Base-by-base conservation (phyloP, 2,329 filamentous ascomycete genomes). In the Cladophialophora immunda region DNA sequence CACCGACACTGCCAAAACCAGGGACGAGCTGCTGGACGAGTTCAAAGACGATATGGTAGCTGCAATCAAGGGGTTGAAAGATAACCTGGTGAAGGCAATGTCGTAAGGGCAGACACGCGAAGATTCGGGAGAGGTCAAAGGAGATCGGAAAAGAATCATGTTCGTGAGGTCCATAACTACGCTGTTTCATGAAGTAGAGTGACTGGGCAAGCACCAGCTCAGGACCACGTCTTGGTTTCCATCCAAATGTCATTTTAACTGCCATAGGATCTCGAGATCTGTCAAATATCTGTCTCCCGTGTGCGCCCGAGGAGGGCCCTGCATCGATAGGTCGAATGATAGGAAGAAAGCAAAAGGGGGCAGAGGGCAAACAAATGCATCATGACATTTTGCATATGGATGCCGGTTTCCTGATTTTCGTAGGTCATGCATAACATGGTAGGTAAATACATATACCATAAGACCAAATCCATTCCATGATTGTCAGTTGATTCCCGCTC, bases 11-110 rank as follows among this genome's bases (percentile, higher is more conserved):
- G 17, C 17, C 9, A 34, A 17, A 22, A 50, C 22, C 8, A 34
- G 17, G 22, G 29, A 19, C 3, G 32, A 47, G n/a, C 6, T 5
- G 29, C 8, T 22, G 3, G 11, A 25, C 7, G 64, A 17, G 2
- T 55, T 67, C 7, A 63, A 65, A 30, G 50, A 50, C n/a, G 64
- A 66, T 11, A 62, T 70, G 17, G 32, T 62, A 11, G 52, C 30
- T 22, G 67, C 66, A 6, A 29, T 71, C 38, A 22, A 55, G 11
- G 62, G 58, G 11, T 68, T 72, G 13, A 60, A 29, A 29, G 50
- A 29, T 8, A 41, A 4, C 7, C 7, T 65, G n/a, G 56, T 4
- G 32, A 27, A 15, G 7, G 22, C 4, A 19, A 6, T 57, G 62
- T 19, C 36, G 2, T 19, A 9, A 45, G 17, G 29, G 6, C 27